Conservation (phyloP, 371 early-diverging fungal genomes). For the Paraphysoderma sedebokerense region DNA sequence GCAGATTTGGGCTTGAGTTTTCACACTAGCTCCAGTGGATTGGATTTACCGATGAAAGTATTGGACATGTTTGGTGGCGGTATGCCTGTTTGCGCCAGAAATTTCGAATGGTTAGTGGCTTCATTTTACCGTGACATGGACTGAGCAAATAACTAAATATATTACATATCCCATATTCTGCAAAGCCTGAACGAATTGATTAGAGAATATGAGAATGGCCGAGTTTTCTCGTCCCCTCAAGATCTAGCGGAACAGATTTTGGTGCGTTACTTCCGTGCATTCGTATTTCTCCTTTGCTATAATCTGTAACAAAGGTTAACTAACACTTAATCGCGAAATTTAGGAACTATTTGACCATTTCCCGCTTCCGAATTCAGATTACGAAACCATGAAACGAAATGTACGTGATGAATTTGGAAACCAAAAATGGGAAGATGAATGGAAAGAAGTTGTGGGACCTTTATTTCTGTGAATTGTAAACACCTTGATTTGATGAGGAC, state of each 20-base stretch:
- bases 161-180: neutral
- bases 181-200: constrained; percentile 65
- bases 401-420: no score
- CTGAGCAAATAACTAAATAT: neutral
- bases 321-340: no score
- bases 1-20: constrained; percentile 85
- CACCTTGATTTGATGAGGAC: no score
- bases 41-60: constrained; percentile 95
- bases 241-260: constrained; percentile 33
- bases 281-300: no score
- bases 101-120: constrained; percentile 39
- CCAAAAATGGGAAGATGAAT: no score
- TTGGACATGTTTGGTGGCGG: constrained; percentile 97
- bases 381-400: no score
- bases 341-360: no score
- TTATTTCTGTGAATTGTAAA: no score
- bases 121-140: neutral
- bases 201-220: constrained; percentile 48
- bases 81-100: constrained; percentile 67
- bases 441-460: no score
- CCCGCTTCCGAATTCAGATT: no score
- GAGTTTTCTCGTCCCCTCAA: constrained; percentile 45
- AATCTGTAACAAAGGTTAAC: no score
- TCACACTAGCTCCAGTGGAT: constrained; percentile 79
- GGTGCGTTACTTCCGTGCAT: no score